Evolutionary conservation across 1,284 basidiomycete species (phyloP).

Genomic region (Ustilago cynodontis): DNA sequence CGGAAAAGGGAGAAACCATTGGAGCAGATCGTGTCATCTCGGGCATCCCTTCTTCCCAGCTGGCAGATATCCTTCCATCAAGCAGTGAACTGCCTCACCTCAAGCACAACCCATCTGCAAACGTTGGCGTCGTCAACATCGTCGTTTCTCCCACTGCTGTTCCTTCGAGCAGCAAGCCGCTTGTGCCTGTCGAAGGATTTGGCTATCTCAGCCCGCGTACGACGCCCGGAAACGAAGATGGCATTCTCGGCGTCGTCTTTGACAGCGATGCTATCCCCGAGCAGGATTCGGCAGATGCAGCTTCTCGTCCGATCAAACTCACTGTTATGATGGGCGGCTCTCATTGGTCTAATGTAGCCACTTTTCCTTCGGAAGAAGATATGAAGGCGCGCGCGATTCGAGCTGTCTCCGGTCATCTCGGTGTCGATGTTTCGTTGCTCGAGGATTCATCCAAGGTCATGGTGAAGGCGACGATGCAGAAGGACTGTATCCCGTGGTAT

Average conservation of each 20-base stretch:
- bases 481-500: slow-evolving; percentile 85
- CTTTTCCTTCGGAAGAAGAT: slow-evolving; percentile 72
- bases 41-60: slow-evolving; percentile 48
- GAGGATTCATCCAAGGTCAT: slow-evolving; percentile 50
- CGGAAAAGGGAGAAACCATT: slow-evolving; percentile 24
- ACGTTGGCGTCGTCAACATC: slow-evolving; percentile 65
- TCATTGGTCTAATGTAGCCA: slow-evolving; percentile 71
- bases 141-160: slow-evolving; percentile 72
- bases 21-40: slow-evolving; percentile 70
- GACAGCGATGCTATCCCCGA: slow-evolving; percentile 73
- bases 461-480: slow-evolving; percentile 74
- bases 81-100: slow-evolving; percentile 70
- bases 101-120: slow-evolving; percentile 67
- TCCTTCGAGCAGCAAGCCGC: slow-evolving; percentile 78
- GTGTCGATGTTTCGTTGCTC: slow-evolving; percentile 39
- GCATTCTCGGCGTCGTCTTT: slow-evolving; percentile 75
- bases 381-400: slow-evolving; percentile 47
- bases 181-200: slow-evolving; percentile 83
- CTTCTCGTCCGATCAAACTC: slow-evolving; percentile 75
- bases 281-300: slow-evolving; percentile 40
- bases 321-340: slow-evolving; percentile 93
- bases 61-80: slow-evolving; percentile 39
- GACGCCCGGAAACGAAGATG: slow-evolving; percentile 72
- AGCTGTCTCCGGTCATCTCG: slow-evolving; percentile 56
- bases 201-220: slow-evolving; percentile 92